Evolutionary conservation across 495 filamentous ascomycete genomes (phyloP).

Genomic region (Cryomyces antarcticus): DNA sequence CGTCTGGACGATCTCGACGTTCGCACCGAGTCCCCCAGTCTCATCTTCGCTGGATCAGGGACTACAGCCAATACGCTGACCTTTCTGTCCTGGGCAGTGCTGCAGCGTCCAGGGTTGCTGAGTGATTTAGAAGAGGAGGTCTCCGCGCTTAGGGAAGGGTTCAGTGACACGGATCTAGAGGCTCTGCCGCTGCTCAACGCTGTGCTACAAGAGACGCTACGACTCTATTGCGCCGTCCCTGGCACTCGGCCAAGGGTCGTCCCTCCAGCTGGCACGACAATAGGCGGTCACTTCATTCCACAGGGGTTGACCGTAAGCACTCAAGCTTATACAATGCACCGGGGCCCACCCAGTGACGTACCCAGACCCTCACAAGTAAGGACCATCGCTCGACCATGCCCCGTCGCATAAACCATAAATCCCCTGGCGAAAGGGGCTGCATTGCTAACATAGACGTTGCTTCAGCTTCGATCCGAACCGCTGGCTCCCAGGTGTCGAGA

Average conservation of each 20-base stretch:
- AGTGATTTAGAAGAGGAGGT: constrained; percentile 25
- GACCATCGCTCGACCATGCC: neutral
- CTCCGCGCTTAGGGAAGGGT: constrained; percentile 16
- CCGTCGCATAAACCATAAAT: neutral
- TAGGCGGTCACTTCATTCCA: constrained; percentile 10
- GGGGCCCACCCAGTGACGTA: constrained; percentile 8
- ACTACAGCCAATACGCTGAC: constrained; percentile 28
- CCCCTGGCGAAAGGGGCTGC: neutral
- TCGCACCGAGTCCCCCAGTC: constrained; percentile 19
- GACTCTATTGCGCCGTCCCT: constrained; percentile 12
- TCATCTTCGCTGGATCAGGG: constrained; percentile 31
- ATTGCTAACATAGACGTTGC: neutral
- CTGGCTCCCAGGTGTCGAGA: neutral
- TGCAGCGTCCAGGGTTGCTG: constrained; percentile 15
- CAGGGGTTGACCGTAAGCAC: constrained; percentile 7
- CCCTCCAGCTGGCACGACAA: constrained; percentile 3
- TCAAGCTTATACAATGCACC: constrained; percentile 11
- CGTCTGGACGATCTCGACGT: constrained; percentile 21
- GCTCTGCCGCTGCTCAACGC: constrained; percentile 27
- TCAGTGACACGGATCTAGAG: constrained; percentile 19
- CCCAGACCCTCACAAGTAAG: constrained; percentile 7
- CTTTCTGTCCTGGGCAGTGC: constrained; percentile 22
- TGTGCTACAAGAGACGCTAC: constrained; percentile 15
- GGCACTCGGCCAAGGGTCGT: constrained; percentile 7
- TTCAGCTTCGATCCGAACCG: neutral